Percentiles rank a stretch among this genome's conserved stretches.
Evolutionary conservation across 2,329 filamentous ascomycete genomes (phyloP).

Genomic region (Daldinia sp.): DNA sequence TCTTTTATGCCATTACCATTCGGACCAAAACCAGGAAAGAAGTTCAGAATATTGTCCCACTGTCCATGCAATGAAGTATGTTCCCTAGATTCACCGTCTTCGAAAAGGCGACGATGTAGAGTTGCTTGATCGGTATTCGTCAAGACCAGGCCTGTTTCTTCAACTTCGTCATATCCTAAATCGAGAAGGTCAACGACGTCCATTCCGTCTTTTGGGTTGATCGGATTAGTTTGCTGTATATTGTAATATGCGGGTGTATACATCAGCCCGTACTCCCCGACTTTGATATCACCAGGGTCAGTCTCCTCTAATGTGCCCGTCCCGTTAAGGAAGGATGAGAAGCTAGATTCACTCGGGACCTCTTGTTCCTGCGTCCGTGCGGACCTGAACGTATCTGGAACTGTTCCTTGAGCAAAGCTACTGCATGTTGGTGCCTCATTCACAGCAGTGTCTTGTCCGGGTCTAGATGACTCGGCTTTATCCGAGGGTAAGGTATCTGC

Average conservation of each 20-base stretch:
- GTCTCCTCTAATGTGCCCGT: slow-evolving; percentile 35
- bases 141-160: slow-evolving; percentile 31
- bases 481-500: slow-evolving; percentile 21
- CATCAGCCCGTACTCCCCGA: neutral
- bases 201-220: slow-evolving; percentile 39
- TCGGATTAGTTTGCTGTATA: neutral
- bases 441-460: neutral
- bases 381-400: slow-evolving; percentile 42
- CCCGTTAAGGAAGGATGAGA: slow-evolving; percentile 50
- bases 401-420: slow-evolving; percentile 14
- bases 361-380: slow-evolving; percentile 43
- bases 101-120: slow-evolving; percentile 43
- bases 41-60: slow-evolving; percentile 61
- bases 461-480: slow-evolving; percentile 39
- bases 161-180: slow-evolving; percentile 35
- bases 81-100: slow-evolving; percentile 7
- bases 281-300: slow-evolving; percentile 14
- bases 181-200: slow-evolving; percentile 43
- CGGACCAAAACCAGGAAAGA: slow-evolving; percentile 56
- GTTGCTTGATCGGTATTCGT: slow-evolving; percentile 33
- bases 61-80: slow-evolving; percentile 14
- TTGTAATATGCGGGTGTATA: neutral
- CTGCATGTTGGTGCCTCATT: slow-evolving; percentile 23
- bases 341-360: slow-evolving; percentile 47
- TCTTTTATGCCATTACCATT: slow-evolving; percentile 17